Conservation (phyloP, 345 rosid genomes). For the Aegle marmelos region DNA sequence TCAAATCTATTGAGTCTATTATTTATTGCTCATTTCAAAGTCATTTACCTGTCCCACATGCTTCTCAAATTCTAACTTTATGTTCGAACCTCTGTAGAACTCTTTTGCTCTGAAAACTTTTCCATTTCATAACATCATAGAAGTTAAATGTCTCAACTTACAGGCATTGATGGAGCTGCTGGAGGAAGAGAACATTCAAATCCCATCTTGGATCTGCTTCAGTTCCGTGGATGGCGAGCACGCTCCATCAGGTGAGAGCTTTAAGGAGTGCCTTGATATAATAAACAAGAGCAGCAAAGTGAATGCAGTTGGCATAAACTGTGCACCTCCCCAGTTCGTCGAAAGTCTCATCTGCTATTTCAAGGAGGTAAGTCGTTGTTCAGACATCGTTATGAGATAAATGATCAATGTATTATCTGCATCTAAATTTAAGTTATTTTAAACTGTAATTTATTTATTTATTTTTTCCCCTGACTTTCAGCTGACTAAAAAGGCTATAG, state of each 20-base stretch:
- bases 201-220: conserved; percentile 93
- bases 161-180: conserved; percentile 84
- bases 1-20: background rate
- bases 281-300: conserved; percentile 60
- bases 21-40: too few relatives aligned
- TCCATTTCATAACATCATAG: background rate
- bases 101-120: background rate
- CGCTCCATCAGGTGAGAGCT: conserved; percentile 82
- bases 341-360: conserved; percentile 57
- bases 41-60: background rate
- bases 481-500: conserved; percentile 66
- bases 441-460: background rate
- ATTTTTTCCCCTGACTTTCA: conserved; percentile 22
- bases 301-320: conserved; percentile 73
- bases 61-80: background rate
- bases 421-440: background rate
- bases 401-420: background rate
- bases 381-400: background rate
- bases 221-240: conserved; percentile 76
- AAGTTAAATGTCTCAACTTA: background rate
- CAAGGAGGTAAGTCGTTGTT: conserved; percentile 39
- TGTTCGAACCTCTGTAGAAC: background rate
- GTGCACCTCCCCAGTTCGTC: conserved; percentile 81
- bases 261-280: conserved; percentile 62
- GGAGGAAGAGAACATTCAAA: conserved; percentile 68